phyloP scores from a whole-genome alignment of 768 basidiomycete species.

The Lactarius tabidus region DNA sequence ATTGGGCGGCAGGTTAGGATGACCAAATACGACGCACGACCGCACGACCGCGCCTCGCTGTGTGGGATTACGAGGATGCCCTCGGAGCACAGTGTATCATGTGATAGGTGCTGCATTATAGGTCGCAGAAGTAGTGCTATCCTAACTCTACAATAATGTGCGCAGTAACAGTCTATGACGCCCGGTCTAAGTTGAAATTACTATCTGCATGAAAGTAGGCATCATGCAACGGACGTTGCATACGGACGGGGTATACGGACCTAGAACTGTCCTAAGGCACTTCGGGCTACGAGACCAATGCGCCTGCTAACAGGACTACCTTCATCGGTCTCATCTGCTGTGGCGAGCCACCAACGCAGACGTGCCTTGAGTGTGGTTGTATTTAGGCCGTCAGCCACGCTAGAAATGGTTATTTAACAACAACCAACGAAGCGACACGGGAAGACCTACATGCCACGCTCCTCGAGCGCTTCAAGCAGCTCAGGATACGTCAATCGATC shows the following conservation, averaged over 20 bases:
- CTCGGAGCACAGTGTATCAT: too few relatives aligned
- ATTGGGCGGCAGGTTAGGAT: conserved; percentile 78
- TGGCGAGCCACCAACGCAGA: conserved; percentile 63
- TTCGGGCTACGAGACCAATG: conserved; percentile 44
- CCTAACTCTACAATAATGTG: conserved; percentile 8
- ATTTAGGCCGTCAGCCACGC: conserved; percentile 39
- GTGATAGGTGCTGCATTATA: conserved; percentile 13
- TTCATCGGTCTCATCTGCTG: conserved; percentile 36
- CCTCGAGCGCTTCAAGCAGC: conserved; percentile 61
- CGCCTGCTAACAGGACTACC: conserved; percentile 46
- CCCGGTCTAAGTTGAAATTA: background rate
- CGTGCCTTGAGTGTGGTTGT: conserved; percentile 45
- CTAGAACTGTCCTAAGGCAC: conserved; percentile 31
- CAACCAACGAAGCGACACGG: background rate
- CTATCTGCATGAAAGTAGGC: background rate
- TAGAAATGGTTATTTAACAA: conserved; percentile 22
- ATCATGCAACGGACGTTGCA: background rate
- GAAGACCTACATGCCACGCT: conserved; percentile 69
- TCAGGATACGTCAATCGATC: conserved; percentile 48
- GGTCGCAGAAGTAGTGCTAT: conserved; percentile 19
- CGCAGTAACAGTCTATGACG: background rate
- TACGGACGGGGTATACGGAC: background rate
- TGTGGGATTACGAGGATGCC: conserved; percentile 54
- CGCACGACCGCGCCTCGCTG: conserved; percentile 68
- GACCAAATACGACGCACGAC: conserved; percentile 80